Evolutionary conservation across 768 basidiomycete genomes (phyloP).

Genomic region (Termitomyces sp.): DNA sequence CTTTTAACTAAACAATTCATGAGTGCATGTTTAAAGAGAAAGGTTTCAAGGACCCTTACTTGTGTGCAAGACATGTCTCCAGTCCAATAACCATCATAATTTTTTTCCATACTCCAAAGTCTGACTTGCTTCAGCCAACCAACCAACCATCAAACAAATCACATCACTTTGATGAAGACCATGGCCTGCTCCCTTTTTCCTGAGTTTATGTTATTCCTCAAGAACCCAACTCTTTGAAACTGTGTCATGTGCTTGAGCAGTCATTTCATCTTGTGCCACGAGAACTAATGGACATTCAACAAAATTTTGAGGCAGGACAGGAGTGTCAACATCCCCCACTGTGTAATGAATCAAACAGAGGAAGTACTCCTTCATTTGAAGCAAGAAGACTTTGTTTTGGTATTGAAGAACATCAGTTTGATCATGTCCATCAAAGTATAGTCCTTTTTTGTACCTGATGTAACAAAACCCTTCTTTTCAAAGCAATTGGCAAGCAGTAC

Average conservation of each 20-base stretch:
- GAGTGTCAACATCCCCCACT: constrained; percentile 15
- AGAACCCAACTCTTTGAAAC: constrained; percentile 21
- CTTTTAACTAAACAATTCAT: too few species aligned
- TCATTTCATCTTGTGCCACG: constrained; percentile 39
- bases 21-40: too few species aligned
- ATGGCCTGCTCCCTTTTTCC: constrained; percentile 37
- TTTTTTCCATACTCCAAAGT: constrained; percentile 8
- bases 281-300: constrained; percentile 27
- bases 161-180: constrained; percentile 19
- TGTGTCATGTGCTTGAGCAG: constrained; percentile 39
- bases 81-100: neutral
- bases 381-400: too few species aligned
- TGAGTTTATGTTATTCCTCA: constrained; percentile 29
- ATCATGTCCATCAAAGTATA: too few species aligned
- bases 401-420: too few species aligned
- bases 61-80: too few species aligned
- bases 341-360: constrained; percentile 20
- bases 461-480: too few species aligned
- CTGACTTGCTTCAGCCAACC: constrained; percentile 27
- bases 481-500: too few species aligned
- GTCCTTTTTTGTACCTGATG: too few species aligned
- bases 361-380: constrained; percentile 19
- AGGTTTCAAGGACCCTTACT: too few species aligned
- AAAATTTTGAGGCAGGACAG: constrained; percentile 15
- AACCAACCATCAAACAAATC: constrained; percentile 32